A percentile compares a stretch with the other conserved stretches of the same genome.
phyloP scores from a whole-genome alignment of 805 yeast genomes.

The Barnettozyma pratensis region DNA sequence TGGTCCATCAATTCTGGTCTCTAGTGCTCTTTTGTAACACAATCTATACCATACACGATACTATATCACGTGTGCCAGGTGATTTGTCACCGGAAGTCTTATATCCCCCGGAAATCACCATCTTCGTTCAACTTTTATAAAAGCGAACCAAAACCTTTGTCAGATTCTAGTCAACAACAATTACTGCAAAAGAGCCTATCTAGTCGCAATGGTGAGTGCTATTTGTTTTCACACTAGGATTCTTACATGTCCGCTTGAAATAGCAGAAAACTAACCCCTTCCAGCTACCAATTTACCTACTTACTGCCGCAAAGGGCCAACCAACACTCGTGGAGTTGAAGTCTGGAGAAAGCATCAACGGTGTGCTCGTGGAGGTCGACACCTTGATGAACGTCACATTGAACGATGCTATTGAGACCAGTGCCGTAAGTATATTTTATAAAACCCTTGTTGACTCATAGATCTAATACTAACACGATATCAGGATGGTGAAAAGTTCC shows the following conservation, averaged over 20 bases:
- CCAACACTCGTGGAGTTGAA: constrained; percentile 86
- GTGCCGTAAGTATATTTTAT: constrained; percentile 28
- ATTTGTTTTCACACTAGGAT: background rate
- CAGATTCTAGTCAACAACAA: background rate
- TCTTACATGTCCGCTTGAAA: background rate
- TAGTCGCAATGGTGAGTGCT: background rate
- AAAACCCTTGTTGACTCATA: background rate
- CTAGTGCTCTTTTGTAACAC: too few relatives aligned
- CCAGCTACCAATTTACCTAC: constrained; percentile 84
- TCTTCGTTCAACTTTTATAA: too few relatives aligned
- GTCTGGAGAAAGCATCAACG: constrained; percentile 85
- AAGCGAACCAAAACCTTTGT: background rate
- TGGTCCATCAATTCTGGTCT: too few relatives aligned
- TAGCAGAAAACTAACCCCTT: background rate
- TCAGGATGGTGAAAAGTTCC: constrained; percentile 51
- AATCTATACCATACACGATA: too few relatives aligned
- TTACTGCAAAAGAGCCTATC: too few relatives aligned
- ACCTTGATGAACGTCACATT: constrained; percentile 94
- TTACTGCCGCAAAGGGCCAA: constrained; percentile 88
- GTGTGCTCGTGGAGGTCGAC: constrained; percentile 80
- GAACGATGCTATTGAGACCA: constrained; percentile 65
- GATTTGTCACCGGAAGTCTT: too few relatives aligned
- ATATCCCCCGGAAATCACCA: too few relatives aligned
- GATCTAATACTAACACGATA: constrained; percentile 3
- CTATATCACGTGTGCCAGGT: too few relatives aligned